These are phyloP conservation scores for Erysimum cheiri DNA, from an alignment of 441 rosid species.

Conservation along the genomic window DNA sequence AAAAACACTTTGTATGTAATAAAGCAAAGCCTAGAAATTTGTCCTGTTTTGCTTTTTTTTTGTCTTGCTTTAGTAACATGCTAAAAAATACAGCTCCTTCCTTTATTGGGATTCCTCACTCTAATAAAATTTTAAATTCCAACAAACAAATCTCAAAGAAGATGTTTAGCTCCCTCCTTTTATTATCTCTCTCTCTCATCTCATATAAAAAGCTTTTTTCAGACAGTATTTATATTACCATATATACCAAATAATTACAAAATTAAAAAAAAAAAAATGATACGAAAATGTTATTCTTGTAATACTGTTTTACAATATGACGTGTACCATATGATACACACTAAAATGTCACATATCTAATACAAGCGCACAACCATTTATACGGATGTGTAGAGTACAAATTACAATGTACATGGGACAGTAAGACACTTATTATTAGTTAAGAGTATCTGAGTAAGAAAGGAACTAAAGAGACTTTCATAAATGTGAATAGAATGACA, in stretches of 20 bases:
- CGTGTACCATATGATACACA: constrained; percentile 1
- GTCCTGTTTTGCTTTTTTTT: constrained; percentile 51
- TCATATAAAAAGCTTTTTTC: background rate
- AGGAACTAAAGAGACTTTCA: constrained; percentile 37
- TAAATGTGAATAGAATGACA: constrained; percentile 44
- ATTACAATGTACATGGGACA: constrained; percentile 11
- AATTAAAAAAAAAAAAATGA: background rate
- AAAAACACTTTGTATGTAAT: constrained; percentile 23
- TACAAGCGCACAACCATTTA: background rate
- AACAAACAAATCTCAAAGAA: constrained; percentile 4
- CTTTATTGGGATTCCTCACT: constrained; percentile 91
- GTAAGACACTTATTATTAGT: background rate
- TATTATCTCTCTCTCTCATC: background rate
- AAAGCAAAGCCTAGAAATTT: constrained; percentile 58
- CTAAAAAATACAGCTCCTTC: constrained; percentile 54
- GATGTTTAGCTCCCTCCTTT: constrained; percentile 9
- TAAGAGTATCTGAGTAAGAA: constrained; percentile 35
- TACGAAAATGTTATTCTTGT: background rate
- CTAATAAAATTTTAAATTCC: constrained; percentile 11
- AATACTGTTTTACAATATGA: background rate
- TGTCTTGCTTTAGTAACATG: constrained; percentile 89
- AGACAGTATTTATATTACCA: background rate
- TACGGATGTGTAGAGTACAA: constrained; percentile 24
- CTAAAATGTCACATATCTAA: background rate
- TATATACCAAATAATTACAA: background rate